Evolutionary conservation across 1,139 yeast genomes (phyloP).

Genomic region (Lodderomyces jiufengensis): DNA sequence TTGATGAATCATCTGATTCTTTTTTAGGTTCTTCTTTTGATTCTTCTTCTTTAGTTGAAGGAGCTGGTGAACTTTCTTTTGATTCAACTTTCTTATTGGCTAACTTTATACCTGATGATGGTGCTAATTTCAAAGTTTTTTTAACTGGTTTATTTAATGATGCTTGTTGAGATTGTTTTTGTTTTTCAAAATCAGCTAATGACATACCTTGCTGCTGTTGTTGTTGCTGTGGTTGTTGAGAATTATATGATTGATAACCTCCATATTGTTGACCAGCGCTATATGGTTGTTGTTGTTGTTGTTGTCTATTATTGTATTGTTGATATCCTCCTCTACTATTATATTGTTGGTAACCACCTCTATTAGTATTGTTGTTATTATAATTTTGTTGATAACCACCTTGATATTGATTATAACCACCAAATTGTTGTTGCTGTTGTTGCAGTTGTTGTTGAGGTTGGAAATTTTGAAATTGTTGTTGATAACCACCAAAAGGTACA

Average conservation of each 20-base stretch:
- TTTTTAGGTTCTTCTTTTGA: slow-evolving; percentile 9
- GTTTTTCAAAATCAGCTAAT: slow-evolving; percentile 81
- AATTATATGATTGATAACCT: slow-evolving; percentile 11
- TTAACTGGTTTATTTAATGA: slow-evolving; percentile 50
- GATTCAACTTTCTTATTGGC: slow-evolving; percentile 46
- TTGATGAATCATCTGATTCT: slow-evolving; percentile 2
- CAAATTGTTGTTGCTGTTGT: slow-evolving; percentile 7
- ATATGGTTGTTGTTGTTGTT: slow-evolving; percentile 13
- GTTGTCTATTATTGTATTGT: slow-evolving; percentile 21
- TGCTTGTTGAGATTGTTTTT: slow-evolving; percentile 45
- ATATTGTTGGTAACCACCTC: slow-evolving; percentile 23
- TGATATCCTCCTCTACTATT: slow-evolving; percentile 25
- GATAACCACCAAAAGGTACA: slow-evolving; percentile 32
- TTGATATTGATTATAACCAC: slow-evolving; percentile 14
- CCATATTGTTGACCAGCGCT: slow-evolving; percentile 1
- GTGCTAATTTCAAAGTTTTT: slow-evolving; percentile 60
- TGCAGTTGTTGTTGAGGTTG: slow-evolving; percentile 12
- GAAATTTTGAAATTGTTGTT: slow-evolving; percentile 12
- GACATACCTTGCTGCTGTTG: slow-evolving; percentile 61
- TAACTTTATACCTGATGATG: slow-evolving; percentile 64
- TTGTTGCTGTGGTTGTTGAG: slow-evolving; percentile 18
- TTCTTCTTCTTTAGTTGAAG: slow-evolving; percentile 9
- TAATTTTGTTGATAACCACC: slow-evolving; percentile 19
- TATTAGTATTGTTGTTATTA: slow-evolving; percentile 18
- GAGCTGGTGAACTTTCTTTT: slow-evolving; percentile 17